These are phyloP conservation scores for Rhynchospora breviuscula DNA, from an alignment of 176 grass and related monocot genomes.

Conservation along the genomic window DNA sequence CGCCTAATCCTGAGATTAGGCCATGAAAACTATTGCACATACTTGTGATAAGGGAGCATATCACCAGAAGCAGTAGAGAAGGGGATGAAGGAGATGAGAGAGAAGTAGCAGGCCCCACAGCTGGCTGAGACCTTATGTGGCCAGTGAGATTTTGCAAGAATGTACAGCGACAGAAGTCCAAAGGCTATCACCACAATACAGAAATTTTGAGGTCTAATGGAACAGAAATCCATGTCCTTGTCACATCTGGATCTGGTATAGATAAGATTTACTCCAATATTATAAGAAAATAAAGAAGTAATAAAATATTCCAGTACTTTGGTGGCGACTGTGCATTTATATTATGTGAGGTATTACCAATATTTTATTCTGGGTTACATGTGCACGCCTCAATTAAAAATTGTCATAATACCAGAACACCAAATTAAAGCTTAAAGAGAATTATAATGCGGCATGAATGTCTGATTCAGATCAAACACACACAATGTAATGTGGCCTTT, in stretches of 20 bases:
- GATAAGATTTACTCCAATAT: too few species aligned
- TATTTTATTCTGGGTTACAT: too few species aligned
- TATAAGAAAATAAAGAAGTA: too few species aligned
- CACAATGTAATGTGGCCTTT: too few species aligned
- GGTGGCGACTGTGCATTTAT: too few species aligned
- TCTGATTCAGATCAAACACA: too few species aligned
- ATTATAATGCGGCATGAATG: too few species aligned
- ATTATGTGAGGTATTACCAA: too few species aligned
- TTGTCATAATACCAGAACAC: too few species aligned
- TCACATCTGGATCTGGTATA: not conserved
- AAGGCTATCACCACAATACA: not conserved
- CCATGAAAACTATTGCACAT: not conserved
- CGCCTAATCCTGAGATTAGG: not conserved
- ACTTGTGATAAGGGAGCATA: conserved; percentile 1
- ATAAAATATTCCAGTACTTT: too few species aligned
- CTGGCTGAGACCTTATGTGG: not conserved
- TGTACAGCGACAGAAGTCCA: not conserved
- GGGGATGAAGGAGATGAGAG: not conserved
- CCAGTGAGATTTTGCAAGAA: not conserved
- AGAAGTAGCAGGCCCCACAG: not conserved
- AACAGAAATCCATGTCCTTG: not conserved
- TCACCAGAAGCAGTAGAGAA: not conserved
- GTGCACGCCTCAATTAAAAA: too few species aligned
- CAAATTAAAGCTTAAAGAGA: too few species aligned
- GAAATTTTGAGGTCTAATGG: not conserved